Evolutionary conservation across 73 alveolate genomes (phyloP).

Genomic region (Diophrys appendiculata): DNA sequence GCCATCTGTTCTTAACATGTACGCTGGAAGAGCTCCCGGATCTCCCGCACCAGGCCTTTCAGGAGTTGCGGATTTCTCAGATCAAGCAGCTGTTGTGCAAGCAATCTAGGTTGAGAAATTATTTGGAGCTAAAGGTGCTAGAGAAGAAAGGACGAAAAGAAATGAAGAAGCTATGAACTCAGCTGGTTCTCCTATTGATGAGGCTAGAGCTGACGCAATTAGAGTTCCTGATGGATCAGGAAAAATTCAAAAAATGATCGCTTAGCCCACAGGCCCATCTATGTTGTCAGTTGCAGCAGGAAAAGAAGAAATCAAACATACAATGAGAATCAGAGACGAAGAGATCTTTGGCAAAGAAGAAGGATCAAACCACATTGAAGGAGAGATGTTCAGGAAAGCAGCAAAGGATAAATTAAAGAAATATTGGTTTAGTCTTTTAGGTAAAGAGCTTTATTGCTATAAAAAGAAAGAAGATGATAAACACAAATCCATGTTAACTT

Average conservation of each 20-base stretch:
- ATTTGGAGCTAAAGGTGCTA: too few relatives aligned
- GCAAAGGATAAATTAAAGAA: constrained; percentile 69
- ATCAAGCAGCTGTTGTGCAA: too few relatives aligned
- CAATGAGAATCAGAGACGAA: not conserved
- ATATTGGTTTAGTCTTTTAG: constrained; percentile 73
- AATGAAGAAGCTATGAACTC: not conserved
- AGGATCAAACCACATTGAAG: constrained; percentile 50
- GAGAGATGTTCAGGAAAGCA: constrained; percentile 73
- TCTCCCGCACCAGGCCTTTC: not conserved
- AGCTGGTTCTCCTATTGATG: not conserved
- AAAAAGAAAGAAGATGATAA: constrained; percentile 64
- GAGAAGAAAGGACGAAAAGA: not conserved
- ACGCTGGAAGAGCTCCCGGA: not conserved
- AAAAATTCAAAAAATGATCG: not conserved
- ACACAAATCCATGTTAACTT: constrained; percentile 83
- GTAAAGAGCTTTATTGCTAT: constrained; percentile 78
- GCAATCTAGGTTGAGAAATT: too few relatives aligned
- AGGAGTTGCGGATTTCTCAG: not conserved
- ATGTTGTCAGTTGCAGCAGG: not conserved
- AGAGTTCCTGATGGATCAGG: not conserved
- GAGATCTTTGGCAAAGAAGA: not conserved
- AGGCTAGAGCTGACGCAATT: not conserved
- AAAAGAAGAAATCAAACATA: not conserved
- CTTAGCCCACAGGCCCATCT: not conserved
- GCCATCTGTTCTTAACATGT: not conserved